Conservation (phyloP, 2,329 filamentous ascomycete species). For the Verticillium nubilum region DNA sequence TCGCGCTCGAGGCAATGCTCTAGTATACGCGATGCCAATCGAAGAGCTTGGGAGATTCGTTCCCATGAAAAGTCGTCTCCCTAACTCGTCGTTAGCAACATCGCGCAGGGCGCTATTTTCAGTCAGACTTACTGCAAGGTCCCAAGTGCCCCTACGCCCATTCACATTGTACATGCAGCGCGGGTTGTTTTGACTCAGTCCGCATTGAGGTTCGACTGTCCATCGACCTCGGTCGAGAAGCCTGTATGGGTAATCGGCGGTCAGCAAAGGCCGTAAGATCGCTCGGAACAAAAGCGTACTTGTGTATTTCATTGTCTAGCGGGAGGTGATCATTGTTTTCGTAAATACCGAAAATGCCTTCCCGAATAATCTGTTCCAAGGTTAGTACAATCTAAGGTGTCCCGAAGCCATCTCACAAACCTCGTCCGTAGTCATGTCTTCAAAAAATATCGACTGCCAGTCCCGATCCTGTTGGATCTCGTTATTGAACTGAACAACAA, state of each 20-base stretch:
- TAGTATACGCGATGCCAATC: conserved; percentile 18
- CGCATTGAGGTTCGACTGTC: not conserved
- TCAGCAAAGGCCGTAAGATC: not conserved
- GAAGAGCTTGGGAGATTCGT: conserved; percentile 20
- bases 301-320: conserved; percentile 13
- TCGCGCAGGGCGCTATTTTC: not conserved
- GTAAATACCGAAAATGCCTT: conserved; percentile 18
- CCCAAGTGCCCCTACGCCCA: conserved; percentile 16
- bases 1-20: conserved; percentile 7
- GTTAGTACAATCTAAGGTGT: not conserved
- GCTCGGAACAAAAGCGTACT: conserved; percentile 14
- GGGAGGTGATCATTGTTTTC: conserved; percentile 1
- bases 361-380: conserved; percentile 15
- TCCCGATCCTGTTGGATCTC: conserved; percentile 20
- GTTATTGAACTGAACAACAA: not conserved
- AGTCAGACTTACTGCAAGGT: conserved; percentile 14
- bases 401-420: conserved; percentile 6
- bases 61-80: conserved; percentile 21
- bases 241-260: conserved; percentile 3
- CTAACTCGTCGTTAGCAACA: conserved; percentile 5
- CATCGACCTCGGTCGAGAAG: conserved; percentile 4
- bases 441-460: conserved; percentile 22
- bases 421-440: conserved; percentile 24
- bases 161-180: conserved; percentile 15
- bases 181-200: not conserved